Evolutionary conservation across 306 rosid genomes (phyloP), one percentile per base, ranked within the genome.

Genomic region (Morella rubra): DNA sequence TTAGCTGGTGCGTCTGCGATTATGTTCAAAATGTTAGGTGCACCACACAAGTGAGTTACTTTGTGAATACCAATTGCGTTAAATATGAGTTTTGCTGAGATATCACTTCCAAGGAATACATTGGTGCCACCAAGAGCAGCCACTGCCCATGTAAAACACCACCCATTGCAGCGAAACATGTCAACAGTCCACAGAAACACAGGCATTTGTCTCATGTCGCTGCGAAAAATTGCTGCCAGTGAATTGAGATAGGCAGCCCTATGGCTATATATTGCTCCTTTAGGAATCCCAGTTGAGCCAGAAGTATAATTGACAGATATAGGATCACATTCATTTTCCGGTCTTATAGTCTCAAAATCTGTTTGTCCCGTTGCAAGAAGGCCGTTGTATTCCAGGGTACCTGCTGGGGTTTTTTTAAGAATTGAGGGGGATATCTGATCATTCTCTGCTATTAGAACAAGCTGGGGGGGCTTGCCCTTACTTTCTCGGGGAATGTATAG

Each of bases 141-240:
- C 82, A 91, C 79, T 32, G 85, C 90, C 98, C 98, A 93, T 56
- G 89, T 24, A 74, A 82, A 87, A 73, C 98, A 91, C 98, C 98
- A 93, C 0, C 98, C 98, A 1, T 89, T 91, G 84, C 98, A 93
- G 44, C 96, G 87, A 76, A 93, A 93, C 98, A 93, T 93, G 84
- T 93, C 98, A 7, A 93, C 97, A 5, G 96, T 93, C 98, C 98
- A 93, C 18, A 93, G 71, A 61, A 93, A 93, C 73, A 93, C 91
- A 0, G 91, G 59, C 85, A 22, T 69, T 51, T 46, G 74, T 46
- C 83, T 72, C 86, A 89, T 73, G 20, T 74, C 60, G 12, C 76
- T 70, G 45, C 90, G 92, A 45, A 84, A 24, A 55, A 90, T 90
- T 15, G 76, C 44, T 2, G 87, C 94, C 16, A 90, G 3, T 14